phyloP scores from a whole-genome alignment of 2,329 filamentous ascomycete genomes.

The Diaporthe amygdali region DNA sequence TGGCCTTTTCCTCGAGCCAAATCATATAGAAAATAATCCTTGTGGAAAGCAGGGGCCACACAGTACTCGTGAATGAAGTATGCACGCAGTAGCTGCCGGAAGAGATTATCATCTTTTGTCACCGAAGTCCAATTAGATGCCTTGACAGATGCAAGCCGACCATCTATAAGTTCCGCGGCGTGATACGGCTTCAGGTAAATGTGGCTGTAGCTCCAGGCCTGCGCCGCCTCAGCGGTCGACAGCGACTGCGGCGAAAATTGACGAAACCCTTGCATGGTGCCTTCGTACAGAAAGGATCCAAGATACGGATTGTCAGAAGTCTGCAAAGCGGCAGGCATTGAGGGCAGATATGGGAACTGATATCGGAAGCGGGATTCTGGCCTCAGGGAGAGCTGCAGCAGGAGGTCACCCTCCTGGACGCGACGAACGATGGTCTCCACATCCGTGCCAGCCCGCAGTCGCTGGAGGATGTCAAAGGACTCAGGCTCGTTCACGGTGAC shows the following conservation, averaged over 20 bases:
- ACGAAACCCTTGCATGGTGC: not conserved
- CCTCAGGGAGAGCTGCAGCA: not conserved
- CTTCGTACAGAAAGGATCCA: not conserved
- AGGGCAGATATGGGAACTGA: slow-evolving; percentile 1
- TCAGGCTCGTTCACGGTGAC: not conserved
- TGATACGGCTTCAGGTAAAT: not conserved
- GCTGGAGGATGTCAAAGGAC: not conserved
- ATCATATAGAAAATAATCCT: not conserved
- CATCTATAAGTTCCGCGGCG: not conserved
- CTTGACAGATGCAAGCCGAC: not conserved
- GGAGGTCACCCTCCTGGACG: not conserved
- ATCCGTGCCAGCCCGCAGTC: not conserved
- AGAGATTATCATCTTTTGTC: not conserved
- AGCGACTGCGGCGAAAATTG: not conserved
- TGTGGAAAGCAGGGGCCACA: not conserved
- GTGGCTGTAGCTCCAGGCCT: not conserved
- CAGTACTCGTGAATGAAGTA: not conserved
- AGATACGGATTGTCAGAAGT: slow-evolving; percentile 8
- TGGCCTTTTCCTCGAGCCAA: not conserved
- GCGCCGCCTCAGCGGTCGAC: not conserved
- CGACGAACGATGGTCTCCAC: not conserved
- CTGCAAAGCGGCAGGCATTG: not conserved
- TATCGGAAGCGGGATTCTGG: not conserved
- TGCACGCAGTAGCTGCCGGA: not conserved
- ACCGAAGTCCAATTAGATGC: not conserved